These are phyloP conservation scores for Colletotrichum tropicale DNA, from an alignment of 2,329 filamentous ascomycete genomes.

Conservation along the genomic window DNA sequence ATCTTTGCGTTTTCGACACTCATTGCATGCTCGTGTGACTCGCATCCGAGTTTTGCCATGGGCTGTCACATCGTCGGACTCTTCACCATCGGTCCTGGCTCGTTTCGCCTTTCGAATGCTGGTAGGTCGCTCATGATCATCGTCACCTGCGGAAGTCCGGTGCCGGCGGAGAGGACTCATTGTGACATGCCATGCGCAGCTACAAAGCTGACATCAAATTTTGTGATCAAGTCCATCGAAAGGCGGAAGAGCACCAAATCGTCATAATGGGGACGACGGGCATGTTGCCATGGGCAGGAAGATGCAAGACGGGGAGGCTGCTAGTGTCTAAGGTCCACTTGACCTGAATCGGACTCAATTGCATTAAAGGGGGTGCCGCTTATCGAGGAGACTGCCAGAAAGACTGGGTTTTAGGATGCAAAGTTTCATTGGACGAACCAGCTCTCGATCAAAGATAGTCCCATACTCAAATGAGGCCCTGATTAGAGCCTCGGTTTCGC, in stretches of 20 bases:
- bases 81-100: neutral
- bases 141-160: neutral
- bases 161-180: neutral
- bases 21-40: constrained; percentile 1
- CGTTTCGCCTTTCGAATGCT: neutral
- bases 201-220: neutral
- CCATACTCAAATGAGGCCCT: neutral
- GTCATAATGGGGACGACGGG: neutral
- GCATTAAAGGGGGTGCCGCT: neutral
- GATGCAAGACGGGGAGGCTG: neutral
- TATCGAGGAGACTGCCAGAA: neutral
- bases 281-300: neutral
- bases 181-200: neutral
- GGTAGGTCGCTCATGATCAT: neutral
- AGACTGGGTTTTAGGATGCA: neutral
- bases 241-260: neutral
- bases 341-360: neutral
- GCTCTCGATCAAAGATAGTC: neutral
- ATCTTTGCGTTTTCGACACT: constrained; percentile 5
- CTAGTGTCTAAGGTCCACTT: neutral
- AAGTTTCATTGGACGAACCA: neutral
- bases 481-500: neutral
- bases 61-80: neutral
- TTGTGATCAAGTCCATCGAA: neutral
- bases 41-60: neutral